A percentile compares a stretch with the other conserved stretches of the same genome.
Evolutionary conservation across 2,329 filamentous ascomycete species (phyloP).

Genomic region (Delphinella strobiligena): DNA sequence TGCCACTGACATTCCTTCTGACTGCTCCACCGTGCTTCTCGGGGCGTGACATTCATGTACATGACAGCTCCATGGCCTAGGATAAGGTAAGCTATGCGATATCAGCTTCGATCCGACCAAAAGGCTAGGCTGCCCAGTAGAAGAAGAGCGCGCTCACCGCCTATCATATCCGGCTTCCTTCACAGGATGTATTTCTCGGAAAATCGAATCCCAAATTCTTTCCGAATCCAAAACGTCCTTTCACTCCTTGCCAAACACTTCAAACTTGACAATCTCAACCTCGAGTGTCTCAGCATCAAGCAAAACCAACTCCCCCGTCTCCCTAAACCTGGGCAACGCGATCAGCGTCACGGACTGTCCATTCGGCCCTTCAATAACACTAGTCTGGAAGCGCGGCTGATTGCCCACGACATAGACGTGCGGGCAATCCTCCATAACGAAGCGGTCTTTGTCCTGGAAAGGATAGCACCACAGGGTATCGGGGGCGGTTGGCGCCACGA

Average conservation of each 20-base stretch:
- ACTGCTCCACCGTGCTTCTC: too few relatives aligned
- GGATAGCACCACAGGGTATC: slow-evolving; percentile 96
- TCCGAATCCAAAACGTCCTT: too few relatives aligned
- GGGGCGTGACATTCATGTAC: too few relatives aligned
- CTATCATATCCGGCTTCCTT: too few relatives aligned
- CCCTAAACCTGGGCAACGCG: slow-evolving; percentile 69
- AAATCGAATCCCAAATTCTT: too few relatives aligned
- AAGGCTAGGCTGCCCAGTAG: too few relatives aligned
- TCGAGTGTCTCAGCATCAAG: slow-evolving; percentile 79
- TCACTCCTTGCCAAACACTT: slow-evolving; percentile 26
- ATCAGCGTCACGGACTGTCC: slow-evolving; percentile 66
- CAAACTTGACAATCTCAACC: slow-evolving; percentile 55
- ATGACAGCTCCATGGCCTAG: too few relatives aligned
- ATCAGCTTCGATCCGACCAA: too few relatives aligned
- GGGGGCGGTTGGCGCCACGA: slow-evolving; percentile 82
- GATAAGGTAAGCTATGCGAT: too few relatives aligned
- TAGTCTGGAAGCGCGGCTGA: slow-evolving; percentile 50
- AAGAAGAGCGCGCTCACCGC: too few relatives aligned
- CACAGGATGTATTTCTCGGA: too few relatives aligned
- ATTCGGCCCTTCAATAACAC: slow-evolving; percentile 37
- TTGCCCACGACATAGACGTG: slow-evolving; percentile 72
- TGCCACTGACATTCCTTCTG: too few relatives aligned
- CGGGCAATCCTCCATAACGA: slow-evolving; percentile 73
- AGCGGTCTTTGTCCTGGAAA: slow-evolving; percentile 86
- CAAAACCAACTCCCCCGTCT: slow-evolving; percentile 68